Conservation (phyloP, 2,329 filamentous ascomycete species). For the Didymellaceae sp. region DNA sequence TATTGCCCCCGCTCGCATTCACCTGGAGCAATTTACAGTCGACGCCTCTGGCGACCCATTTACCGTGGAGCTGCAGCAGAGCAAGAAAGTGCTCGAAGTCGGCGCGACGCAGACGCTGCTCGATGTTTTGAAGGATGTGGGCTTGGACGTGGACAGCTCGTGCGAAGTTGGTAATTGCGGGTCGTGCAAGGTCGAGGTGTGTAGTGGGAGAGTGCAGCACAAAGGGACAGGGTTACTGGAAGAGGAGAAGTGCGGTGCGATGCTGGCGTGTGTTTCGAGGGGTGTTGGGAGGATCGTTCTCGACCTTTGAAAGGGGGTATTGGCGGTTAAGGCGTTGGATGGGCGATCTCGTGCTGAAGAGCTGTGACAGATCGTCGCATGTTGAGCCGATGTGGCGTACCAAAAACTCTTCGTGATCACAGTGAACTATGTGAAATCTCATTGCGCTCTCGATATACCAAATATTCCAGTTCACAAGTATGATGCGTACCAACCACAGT, state of each 20-base stretch:
- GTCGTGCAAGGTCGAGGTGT: slow-evolving; percentile 51
- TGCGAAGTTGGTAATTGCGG: slow-evolving; percentile 56
- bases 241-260: slow-evolving; percentile 43
- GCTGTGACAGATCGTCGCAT: no score
- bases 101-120: slow-evolving; percentile 51
- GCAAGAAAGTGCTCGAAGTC: slow-evolving; percentile 53
- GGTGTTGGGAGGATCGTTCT: slow-evolving; percentile 44
- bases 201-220: slow-evolving; percentile 49
- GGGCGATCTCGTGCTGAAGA: no score
- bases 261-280: slow-evolving; percentile 50
- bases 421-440: no score
- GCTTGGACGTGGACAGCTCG: slow-evolving; percentile 53
- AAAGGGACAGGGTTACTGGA: slow-evolving; percentile 48
- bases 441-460: no score
- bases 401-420: no score
- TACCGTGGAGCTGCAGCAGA: slow-evolving; percentile 60
- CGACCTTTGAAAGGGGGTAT: slow-evolving; percentile 28
- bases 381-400: no score
- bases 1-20: slow-evolving; percentile 60
- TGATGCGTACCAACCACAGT: no score
- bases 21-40: slow-evolving; percentile 66
- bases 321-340: no score
- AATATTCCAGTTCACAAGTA: no score
- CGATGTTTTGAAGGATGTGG: slow-evolving; percentile 50
- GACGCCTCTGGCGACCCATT: slow-evolving; percentile 65